A percentile compares a stretch with the other conserved stretches of the same genome.
Evolutionary conservation across 2,329 filamentous ascomycete genomes (phyloP).

Genomic region (Alternaria brassicicola): DNA sequence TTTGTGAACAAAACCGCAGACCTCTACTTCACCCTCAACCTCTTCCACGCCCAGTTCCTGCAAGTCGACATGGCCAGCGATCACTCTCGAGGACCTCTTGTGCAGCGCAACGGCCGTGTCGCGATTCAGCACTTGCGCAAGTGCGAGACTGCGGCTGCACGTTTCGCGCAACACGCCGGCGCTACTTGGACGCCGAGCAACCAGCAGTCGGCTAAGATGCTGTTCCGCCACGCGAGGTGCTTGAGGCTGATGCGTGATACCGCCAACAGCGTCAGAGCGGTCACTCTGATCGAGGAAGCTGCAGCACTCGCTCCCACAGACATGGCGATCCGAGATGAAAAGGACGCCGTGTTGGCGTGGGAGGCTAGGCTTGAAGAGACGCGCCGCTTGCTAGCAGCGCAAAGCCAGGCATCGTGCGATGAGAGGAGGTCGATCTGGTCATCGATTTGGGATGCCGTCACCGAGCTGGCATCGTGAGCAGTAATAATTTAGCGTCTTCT

Average conservation of each 20-base stretch:
- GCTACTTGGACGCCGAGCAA: conserved; percentile 35
- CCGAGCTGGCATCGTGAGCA: conserved; percentile 14
- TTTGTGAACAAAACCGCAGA: conserved; percentile 35
- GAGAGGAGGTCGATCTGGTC: neutral
- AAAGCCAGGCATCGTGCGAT: neutral
- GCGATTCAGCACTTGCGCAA: conserved; percentile 26
- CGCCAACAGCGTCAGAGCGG: conserved; percentile 18
- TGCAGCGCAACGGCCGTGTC: conserved; percentile 22
- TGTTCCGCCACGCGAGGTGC: conserved; percentile 31
- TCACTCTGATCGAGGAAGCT: conserved; percentile 26
- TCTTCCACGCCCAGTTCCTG: conserved; percentile 31
- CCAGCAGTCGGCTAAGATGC: conserved; percentile 32
- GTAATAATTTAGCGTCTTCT: neutral
- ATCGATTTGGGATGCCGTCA: neutral
- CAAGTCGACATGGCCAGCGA: conserved; percentile 32
- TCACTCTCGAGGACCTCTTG: neutral
- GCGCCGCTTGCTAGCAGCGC: conserved; percentile 4
- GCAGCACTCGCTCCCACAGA: conserved; percentile 26
- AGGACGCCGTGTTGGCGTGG: conserved; percentile 24
- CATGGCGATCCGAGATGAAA: conserved; percentile 27
- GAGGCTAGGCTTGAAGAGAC: conserved; percentile 21
- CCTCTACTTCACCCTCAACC: conserved; percentile 34
- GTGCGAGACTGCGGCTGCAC: conserved; percentile 30
- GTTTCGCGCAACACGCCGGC: conserved; percentile 31
- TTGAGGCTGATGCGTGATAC: conserved; percentile 22